Base-by-base conservation (phyloP, 2,329 filamentous ascomycete species). In the Ceratocystis eucalypticola region DNA sequence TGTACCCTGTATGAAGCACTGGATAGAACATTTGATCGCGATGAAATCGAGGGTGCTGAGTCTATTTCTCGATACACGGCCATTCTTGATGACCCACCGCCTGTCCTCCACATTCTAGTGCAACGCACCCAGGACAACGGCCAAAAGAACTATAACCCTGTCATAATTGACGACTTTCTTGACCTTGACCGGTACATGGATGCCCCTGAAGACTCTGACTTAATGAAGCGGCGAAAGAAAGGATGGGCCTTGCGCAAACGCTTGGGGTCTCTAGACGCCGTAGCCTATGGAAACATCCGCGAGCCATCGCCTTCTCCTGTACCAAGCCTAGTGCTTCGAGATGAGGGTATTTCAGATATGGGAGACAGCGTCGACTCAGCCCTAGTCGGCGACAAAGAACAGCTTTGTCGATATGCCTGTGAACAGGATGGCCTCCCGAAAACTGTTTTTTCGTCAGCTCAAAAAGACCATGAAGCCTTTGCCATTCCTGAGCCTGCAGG, bases 121-220 rank as follows among this genome's bases (percentile, higher is more conserved):
- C 91, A 96, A 73, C 86, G 94, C 4, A 87, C 89, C 3, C 86
- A 88, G 68, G 90, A 85, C 63, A 86, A 90, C 69, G 81, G 82
- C 5, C 81, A 81, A 55, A 96, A 96, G 73, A 91, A 91, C 33
- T 85, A 84, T 65, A 86, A 91, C 68, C 84, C 89, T 10, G 83
- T 99, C 12, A 80, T 84, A 22, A 84, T 99, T n/a, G 86, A 88
- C 3, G 87, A 94, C 70, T 86, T 82, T 1, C 80, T 99, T 12
- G 96, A 89, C 72, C 80, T 99, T 65, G 94, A 97, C 75, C 84
- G 92, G 33, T 99, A 96, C 74, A 87, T 92, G 81, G 86, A 90
- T 68, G 82, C 84, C 3, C 78, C 81, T 0, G 78, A 80, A 3
- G 80, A 84, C 50, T 83, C 85, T 2, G 76, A 81, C 1, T 77